phyloP scores from a whole-genome alignment of 495 filamentous ascomycete species.

The Trichoderma reesei region DNA sequence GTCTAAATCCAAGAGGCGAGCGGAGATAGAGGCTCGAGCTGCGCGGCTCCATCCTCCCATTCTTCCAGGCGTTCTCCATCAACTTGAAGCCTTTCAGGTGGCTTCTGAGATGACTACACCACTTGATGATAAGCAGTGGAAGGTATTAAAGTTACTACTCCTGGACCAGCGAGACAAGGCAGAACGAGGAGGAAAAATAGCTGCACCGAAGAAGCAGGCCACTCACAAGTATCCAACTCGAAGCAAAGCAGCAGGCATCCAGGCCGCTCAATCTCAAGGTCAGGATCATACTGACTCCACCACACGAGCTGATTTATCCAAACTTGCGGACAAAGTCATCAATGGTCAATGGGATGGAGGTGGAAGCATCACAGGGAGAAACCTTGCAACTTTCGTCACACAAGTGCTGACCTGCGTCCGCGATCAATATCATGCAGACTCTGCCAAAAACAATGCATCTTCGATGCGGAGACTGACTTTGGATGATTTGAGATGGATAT shows the following conservation, averaged over 20 bases:
- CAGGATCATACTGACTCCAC: slow-evolving; percentile 62
- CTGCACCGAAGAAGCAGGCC: background rate
- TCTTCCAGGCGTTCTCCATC: slow-evolving; percentile 43
- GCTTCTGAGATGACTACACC: slow-evolving; percentile 55
- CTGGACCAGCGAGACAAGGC: slow-evolving; percentile 33
- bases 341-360: slow-evolving; percentile 47
- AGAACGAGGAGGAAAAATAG: slow-evolving; percentile 12
- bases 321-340: slow-evolving; percentile 56
- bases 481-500: slow-evolving; percentile 81
- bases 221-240: slow-evolving; percentile 18
- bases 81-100: slow-evolving; percentile 60
- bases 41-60: slow-evolving; percentile 52
- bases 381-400: slow-evolving; percentile 52
- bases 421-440: slow-evolving; percentile 49
- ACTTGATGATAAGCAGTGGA: slow-evolving; percentile 56
- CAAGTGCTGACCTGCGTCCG: slow-evolving; percentile 56
- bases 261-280: slow-evolving; percentile 49
- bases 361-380: slow-evolving; percentile 46
- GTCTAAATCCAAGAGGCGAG: slow-evolving; percentile 47
- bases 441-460: slow-evolving; percentile 38
- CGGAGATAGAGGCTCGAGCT: slow-evolving; percentile 61
- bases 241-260: slow-evolving; percentile 40
- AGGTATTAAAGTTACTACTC: slow-evolving; percentile 52
- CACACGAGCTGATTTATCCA: slow-evolving; percentile 46
- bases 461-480: slow-evolving; percentile 52